Evolutionary conservation across 768 basidiomycete species (phyloP).

Genomic region (Sarcodon aspratus): DNA sequence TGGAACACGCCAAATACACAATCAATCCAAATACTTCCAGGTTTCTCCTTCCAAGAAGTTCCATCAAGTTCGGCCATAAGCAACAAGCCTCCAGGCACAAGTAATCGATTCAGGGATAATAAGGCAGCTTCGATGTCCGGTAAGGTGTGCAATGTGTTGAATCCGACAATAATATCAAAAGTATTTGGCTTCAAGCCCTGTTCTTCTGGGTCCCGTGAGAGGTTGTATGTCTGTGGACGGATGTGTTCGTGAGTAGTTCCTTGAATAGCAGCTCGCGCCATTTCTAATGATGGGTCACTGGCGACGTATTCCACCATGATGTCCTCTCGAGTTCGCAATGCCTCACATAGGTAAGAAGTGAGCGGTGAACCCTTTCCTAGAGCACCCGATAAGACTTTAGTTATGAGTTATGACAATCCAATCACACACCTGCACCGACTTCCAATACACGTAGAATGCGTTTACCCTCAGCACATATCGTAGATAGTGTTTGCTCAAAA

Average conservation of each 20-base stretch:
- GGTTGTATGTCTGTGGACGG: background rate
- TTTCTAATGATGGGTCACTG: background rate
- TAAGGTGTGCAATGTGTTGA: constrained; percentile 10
- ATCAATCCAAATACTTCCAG: background rate
- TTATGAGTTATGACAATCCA: background rate
- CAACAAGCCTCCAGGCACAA: constrained; percentile 9
- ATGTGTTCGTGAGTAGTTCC: background rate
- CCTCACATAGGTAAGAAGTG: background rate
- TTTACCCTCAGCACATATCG: background rate
- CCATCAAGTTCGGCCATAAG: constrained; percentile 7
- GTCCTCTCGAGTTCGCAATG: background rate
- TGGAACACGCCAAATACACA: constrained; percentile 7
- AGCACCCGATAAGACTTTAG: background rate
- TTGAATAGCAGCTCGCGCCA: background rate
- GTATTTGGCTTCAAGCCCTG: constrained; percentile 6
- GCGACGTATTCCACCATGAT: background rate
- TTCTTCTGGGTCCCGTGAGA: background rate
- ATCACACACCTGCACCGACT: background rate
- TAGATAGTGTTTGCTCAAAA: background rate
- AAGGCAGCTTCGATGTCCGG: constrained; percentile 4
- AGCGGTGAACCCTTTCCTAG: background rate
- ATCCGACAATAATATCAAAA: constrained; percentile 9
- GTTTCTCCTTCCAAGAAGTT: background rate
- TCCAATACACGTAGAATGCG: background rate
- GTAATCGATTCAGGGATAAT: constrained; percentile 3